These are phyloP conservation scores for Termitomyces sp. DNA, from an alignment of 768 basidiomycete genomes.

Conservation along the genomic window DNA sequence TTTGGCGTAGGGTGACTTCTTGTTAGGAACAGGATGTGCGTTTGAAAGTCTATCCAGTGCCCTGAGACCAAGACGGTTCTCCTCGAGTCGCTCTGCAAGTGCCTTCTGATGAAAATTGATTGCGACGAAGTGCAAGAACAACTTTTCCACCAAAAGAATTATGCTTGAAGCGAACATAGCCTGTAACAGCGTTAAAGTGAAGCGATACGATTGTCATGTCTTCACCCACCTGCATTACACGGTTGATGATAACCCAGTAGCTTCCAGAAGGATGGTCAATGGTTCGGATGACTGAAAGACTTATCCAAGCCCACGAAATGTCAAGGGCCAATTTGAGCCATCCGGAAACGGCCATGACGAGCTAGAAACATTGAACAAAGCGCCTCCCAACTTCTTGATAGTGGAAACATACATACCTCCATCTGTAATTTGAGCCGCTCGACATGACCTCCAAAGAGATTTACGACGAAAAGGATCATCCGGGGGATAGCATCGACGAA, in stretches of 20 bases:
- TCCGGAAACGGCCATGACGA: conserved; percentile 61
- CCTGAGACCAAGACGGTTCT: conserved; percentile 66
- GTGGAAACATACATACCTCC: conserved; percentile 45
- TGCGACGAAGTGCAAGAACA: conserved; percentile 71
- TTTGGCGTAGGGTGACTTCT: conserved; percentile 37
- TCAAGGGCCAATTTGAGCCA: conserved; percentile 73
- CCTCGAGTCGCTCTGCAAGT: conserved; percentile 66
- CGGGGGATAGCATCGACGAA: conserved; percentile 62
- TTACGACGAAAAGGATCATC: conserved; percentile 48
- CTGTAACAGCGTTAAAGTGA: conserved; percentile 19
- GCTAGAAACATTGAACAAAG: conserved; percentile 28
- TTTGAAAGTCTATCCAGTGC: conserved; percentile 72
- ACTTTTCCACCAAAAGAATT: conserved; percentile 41
- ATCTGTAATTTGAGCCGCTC: conserved; percentile 66
- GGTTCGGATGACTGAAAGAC: conserved; percentile 57
- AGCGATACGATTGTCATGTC: not conserved
- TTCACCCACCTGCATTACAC: conserved; percentile 59
- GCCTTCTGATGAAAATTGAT: conserved; percentile 80
- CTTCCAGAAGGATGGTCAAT: conserved; percentile 56
- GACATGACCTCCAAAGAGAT: conserved; percentile 56
- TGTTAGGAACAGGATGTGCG: conserved; percentile 44
- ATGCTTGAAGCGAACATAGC: conserved; percentile 42
- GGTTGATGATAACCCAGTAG: conserved; percentile 70
- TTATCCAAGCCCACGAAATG: conserved; percentile 71
- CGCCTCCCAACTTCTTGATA: not conserved